These are phyloP conservation scores for Spencermartinsiella ligniputridi DNA, from an alignment of 1,139 yeast genomes.

Conservation along the genomic window DNA sequence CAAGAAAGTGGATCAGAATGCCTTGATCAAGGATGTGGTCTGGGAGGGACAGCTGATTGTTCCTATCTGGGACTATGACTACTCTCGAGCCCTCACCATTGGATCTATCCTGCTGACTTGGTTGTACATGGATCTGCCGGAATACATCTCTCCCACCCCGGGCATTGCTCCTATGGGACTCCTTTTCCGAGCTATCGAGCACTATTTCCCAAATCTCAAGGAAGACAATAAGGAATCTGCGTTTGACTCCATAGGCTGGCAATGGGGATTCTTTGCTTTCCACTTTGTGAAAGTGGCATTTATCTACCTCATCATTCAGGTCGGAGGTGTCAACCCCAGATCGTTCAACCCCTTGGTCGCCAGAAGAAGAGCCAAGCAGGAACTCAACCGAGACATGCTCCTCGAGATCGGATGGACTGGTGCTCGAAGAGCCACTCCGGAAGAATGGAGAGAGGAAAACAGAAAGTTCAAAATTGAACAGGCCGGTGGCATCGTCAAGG, in stretches of 20 bases:
- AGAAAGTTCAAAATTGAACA: conserved; percentile 60
- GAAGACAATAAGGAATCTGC: conserved; percentile 24
- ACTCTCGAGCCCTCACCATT: conserved; percentile 45
- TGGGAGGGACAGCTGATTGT: conserved; percentile 91
- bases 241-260: conserved; percentile 49
- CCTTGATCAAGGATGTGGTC: conserved; percentile 45
- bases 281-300: conserved; percentile 60
- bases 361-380: conserved; percentile 27
- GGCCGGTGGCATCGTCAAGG: conserved; percentile 74
- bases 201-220: conserved; percentile 23
- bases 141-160: conserved; percentile 83
- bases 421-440: conserved; percentile 64
- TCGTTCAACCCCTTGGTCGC: conserved; percentile 43
- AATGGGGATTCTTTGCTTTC: conserved; percentile 62
- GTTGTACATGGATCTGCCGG: conserved; percentile 93
- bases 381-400: conserved; percentile 52
- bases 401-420: conserved; percentile 88
- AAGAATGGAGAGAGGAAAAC: conserved; percentile 68
- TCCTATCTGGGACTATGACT: conserved; percentile 70
- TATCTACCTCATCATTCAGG: conserved; percentile 55
- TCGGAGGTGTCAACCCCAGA: conserved; percentile 76
- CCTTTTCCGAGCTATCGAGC: conserved; percentile 32
- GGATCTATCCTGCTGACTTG: conserved; percentile 52
- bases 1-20: conserved; percentile 37
- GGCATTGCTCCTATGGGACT: conserved; percentile 79